Evolutionary conservation across 208 protist genomes (phyloP).

Genomic region (Strigomonas galati): DNA sequence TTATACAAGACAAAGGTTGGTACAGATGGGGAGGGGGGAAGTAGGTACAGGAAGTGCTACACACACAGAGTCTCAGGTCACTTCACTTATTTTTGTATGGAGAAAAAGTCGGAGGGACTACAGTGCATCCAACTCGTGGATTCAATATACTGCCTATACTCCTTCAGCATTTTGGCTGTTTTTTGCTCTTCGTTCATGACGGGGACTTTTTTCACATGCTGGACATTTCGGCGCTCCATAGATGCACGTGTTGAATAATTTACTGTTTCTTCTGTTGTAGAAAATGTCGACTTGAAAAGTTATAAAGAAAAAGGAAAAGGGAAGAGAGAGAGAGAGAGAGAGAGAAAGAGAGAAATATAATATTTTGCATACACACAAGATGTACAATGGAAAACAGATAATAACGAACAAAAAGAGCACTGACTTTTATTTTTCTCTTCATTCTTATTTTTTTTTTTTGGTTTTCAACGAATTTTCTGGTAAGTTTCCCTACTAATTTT

Average conservation of each 20-base stretch:
- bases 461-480: neutral
- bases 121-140: conserved; percentile 14
- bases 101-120: conserved; percentile 13
- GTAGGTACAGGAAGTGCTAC: no score
- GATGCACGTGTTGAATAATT: no score
- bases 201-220: neutral
- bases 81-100: no score
- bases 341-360: conserved; percentile 4
- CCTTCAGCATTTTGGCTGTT: conserved; percentile 6
- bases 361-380: neutral
- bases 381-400: conserved; percentile 14
- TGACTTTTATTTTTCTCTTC: neutral
- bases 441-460: neutral
- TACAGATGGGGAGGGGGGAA: no score
- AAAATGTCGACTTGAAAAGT: neutral
- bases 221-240: no score
- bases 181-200: neutral
- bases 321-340: conserved; percentile 9
- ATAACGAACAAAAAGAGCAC: neutral
- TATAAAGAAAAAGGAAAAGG: conserved; percentile 10
- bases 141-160: conserved; percentile 5
- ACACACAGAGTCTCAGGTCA: conserved; percentile 6
- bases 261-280: neutral
- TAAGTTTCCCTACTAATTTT: neutral
- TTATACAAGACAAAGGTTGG: no score